Percentiles rank a stretch among this genome's conserved stretches.
Evolutionary conservation across 768 basidiomycete species (phyloP).

Genomic region (Hygrophorus pudorinus): DNA sequence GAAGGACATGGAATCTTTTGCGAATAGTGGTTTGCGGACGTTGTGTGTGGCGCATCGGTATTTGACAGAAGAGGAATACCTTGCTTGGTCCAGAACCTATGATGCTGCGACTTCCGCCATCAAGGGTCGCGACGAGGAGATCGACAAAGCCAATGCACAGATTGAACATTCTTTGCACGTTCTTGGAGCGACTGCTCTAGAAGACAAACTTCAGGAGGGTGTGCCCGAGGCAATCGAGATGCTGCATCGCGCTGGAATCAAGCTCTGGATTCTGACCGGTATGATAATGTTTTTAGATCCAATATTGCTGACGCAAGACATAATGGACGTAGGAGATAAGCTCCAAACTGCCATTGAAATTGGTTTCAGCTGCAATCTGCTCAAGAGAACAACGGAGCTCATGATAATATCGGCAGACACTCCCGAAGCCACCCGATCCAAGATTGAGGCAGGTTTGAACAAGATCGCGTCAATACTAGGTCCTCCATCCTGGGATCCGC

Average conservation of each 20-base stretch:
- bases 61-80: conserved; percentile 76
- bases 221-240: conserved; percentile 94
- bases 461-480: conserved; percentile 86
- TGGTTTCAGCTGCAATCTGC: conserved; percentile 89
- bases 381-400: conserved; percentile 91
- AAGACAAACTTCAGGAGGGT: conserved; percentile 95
- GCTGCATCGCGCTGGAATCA: conserved; percentile 89
- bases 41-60: conserved; percentile 80
- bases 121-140: conserved; percentile 80
- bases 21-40: conserved; percentile 86
- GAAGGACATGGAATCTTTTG: conserved; percentile 88
- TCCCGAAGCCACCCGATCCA: conserved; percentile 60
- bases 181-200: conserved; percentile 89
- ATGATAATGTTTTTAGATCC: background rate
- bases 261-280: conserved; percentile 97
- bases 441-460: conserved; percentile 89
- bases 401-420: conserved; percentile 93
- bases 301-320: background rate
- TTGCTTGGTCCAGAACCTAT: conserved; percentile 68
- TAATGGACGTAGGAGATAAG: conserved; percentile 63
- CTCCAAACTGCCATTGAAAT: conserved; percentile 98
- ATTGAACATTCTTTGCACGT: conserved; percentile 80
- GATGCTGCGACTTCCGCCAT: conserved; percentile 74
- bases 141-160: conserved; percentile 77
- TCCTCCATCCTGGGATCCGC: conserved; percentile 53